Percentiles rank a stretch among this genome's conserved stretches.
Conservation (phyloP, 495 filamentous ascomycete species). For the Tirmania nivea region DNA sequence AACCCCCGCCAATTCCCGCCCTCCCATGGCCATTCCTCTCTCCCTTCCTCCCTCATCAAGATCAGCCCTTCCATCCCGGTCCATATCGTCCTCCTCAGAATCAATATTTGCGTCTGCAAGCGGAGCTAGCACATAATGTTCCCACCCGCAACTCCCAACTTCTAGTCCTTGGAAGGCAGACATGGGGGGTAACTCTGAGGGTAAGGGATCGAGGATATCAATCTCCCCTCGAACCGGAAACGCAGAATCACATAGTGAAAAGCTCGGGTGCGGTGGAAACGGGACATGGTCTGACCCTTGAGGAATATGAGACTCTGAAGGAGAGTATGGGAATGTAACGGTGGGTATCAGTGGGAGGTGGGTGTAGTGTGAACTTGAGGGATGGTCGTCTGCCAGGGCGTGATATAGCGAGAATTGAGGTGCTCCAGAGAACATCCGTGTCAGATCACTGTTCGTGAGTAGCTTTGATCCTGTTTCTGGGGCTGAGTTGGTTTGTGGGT, state of each 20-base stretch:
- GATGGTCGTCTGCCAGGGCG: not conserved
- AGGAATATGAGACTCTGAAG: not conserved
- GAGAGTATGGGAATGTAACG: not conserved
- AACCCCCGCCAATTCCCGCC: slow-evolving; percentile 8
- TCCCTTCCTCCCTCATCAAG: slow-evolving; percentile 11
- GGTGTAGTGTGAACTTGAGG: not conserved
- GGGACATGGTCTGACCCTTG: not conserved
- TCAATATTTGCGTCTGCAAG: slow-evolving; percentile 12
- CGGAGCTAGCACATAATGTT: slow-evolving; percentile 17
- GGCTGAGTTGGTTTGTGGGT: no score
- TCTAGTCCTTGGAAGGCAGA: slow-evolving; percentile 13
- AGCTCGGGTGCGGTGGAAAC: slow-evolving; percentile 7
- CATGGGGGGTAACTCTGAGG: slow-evolving; percentile 17
- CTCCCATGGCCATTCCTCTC: slow-evolving; percentile 10
- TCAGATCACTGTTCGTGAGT: not conserved
- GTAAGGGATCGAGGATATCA: slow-evolving; percentile 6
- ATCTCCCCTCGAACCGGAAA: not conserved
- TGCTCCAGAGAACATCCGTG: not conserved
- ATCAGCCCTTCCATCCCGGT: slow-evolving; percentile 1
- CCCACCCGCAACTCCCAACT: slow-evolving; percentile 17
- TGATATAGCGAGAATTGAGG: not conserved
- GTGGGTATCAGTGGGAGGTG: not conserved
- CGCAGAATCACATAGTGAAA: slow-evolving; percentile 9
- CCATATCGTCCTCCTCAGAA: slow-evolving; percentile 9
- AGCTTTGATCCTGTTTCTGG: not conserved